These are phyloP conservation scores for Fraxinus quadrangulata DNA, from an alignment of 257 asterid genomes.

Conservation along the genomic window DNA sequence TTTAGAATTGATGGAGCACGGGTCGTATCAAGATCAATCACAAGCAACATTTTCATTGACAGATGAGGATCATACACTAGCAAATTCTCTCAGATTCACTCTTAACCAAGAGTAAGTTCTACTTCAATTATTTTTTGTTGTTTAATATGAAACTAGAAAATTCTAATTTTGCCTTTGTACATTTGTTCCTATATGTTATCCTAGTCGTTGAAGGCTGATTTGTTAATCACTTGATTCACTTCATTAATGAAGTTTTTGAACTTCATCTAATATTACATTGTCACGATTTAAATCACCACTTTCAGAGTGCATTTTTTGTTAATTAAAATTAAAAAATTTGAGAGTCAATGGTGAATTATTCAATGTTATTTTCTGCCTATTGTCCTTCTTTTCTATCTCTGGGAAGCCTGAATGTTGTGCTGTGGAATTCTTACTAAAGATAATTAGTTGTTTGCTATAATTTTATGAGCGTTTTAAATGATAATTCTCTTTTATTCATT, in stretches of 20 bases:
- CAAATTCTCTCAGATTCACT: conserved; percentile 73
- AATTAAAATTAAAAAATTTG: not conserved
- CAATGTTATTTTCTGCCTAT: not conserved
- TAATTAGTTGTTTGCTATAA: not conserved
- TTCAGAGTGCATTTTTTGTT: not conserved
- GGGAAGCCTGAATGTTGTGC: not conserved
- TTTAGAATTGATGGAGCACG: conserved; percentile 65
- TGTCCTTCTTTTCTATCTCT: not conserved
- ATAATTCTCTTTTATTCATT: not conserved
- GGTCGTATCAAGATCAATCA: conserved; percentile 58
- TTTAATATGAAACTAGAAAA: not conserved
- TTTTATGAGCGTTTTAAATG: too few relatives aligned
- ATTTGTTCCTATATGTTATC: not conserved
- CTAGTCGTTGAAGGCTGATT: not conserved
- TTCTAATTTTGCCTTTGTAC: not conserved
- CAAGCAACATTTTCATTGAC: conserved; percentile 75
- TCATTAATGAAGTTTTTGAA: not conserved
- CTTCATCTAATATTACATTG: not conserved
- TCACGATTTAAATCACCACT: not conserved
- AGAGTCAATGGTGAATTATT: not conserved
- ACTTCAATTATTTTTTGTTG: not conserved
- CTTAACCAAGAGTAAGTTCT: conserved; percentile 85
- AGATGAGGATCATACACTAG: conserved; percentile 87
- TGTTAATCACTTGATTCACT: not conserved
- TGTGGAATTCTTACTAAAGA: not conserved